Evolutionary conservation across 768 basidiomycete species (phyloP), one percentile per base, ranked within the genome.

Genomic region (Tricholoma saponaceum): DNA sequence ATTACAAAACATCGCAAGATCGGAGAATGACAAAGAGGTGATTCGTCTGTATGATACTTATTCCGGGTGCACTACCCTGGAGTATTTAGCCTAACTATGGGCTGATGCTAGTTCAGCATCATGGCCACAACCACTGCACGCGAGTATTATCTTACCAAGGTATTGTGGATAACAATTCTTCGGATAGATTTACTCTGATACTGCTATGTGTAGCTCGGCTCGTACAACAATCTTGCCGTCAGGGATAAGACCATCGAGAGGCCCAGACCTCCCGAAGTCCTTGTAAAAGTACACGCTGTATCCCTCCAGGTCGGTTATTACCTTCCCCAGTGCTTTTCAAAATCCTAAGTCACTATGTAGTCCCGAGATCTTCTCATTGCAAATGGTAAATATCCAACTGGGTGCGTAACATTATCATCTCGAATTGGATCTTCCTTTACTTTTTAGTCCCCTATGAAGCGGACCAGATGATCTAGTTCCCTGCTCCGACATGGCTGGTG

Each of bases 401-500:
- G 62, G 78, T 74, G 52, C 41, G 69, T 49, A 20, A 20, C 32
- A 18, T 30, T 1, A 7, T 2, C 22, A 47, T 12, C 2, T 35
- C 14, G 13, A 33, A 23, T 50, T 6, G 6, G 2, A 7, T 32
- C 2, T 12, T n/a, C 16, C 14, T 7, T 33, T 5, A 53, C 13
- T 16, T 13, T 8, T 12, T 52, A 4, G n/a, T 33, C 6, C 7
- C 39, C 18, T 14, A 44, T 22, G 12, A 37, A 64, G 65, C 6
- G 51, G 55, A 9, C 51, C 63, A 4, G 18, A 39, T n/a, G 62
- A 74, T 52, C 62, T 73, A 0, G 70, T 78, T 9, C 74, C 74
- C 33, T 72, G 71, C 61, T 76, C 84, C 0, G 83, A 86, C 62
- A 76, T 79, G 69, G 81, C 84, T 16, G 84, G 85, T 12, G 83